phyloP scores from a whole-genome alignment of 257 asterid species.

The Solanum virginianum region DNA sequence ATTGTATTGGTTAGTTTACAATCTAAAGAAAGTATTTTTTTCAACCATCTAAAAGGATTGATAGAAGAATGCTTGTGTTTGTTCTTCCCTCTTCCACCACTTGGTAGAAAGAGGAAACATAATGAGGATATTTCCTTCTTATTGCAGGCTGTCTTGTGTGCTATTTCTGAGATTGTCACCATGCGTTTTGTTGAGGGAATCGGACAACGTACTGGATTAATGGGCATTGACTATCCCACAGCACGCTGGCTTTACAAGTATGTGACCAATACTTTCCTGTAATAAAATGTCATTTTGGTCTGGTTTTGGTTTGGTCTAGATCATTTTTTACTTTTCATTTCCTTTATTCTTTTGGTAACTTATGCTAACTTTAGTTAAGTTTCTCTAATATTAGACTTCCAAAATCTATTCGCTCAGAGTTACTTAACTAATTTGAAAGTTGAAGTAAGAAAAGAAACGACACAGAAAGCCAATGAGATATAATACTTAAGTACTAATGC shows the following conservation, averaged over 20 bases:
- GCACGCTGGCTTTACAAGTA: constrained; percentile 95
- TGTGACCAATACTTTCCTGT: background rate
- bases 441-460: background rate
- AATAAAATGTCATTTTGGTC: background rate
- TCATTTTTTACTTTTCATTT: background rate
- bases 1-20: background rate
- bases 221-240: constrained; percentile 96
- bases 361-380: background rate
- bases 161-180: constrained; percentile 78
- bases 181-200: constrained; percentile 72
- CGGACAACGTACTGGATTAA: constrained; percentile 75
- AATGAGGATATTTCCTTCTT: background rate
- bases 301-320: background rate
- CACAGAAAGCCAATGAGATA: background rate
- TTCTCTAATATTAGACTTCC: background rate
- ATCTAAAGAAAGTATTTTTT: background rate
- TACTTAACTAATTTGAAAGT: background rate
- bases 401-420: background rate
- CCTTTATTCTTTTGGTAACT: background rate
- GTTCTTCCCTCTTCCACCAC: background rate
- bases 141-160: constrained; percentile 69
- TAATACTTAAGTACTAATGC: background rate
- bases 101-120: background rate
- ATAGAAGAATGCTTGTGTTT: background rate
- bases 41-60: background rate